phyloP scores from a whole-genome alignment of 2,329 filamentous ascomycete genomes.

The Fusarium longipes region DNA sequence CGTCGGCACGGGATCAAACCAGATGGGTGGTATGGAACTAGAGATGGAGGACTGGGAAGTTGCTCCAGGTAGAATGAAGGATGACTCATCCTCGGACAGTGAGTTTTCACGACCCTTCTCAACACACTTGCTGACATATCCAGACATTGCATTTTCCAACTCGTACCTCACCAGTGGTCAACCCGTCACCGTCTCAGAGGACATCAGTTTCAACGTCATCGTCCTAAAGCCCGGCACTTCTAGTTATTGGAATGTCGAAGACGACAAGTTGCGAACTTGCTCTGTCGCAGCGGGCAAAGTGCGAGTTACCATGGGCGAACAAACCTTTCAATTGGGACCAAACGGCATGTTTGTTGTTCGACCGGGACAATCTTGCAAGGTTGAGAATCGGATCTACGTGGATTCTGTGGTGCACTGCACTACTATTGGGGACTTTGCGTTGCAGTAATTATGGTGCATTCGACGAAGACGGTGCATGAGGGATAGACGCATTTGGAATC shows the following conservation, averaged over 20 bases:
- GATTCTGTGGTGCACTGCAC: conserved; percentile 59
- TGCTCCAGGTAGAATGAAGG: conserved; percentile 56
- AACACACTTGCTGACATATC: background rate
- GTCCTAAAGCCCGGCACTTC: conserved; percentile 54
- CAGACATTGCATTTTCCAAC: conserved; percentile 59
- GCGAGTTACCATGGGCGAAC: conserved; percentile 51
- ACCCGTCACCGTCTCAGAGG: conserved; percentile 52
- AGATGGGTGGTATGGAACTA: conserved; percentile 30
- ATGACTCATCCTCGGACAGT: conserved; percentile 51
- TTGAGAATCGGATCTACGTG: conserved; percentile 58
- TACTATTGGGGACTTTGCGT: conserved; percentile 45
- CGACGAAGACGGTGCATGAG: background rate
- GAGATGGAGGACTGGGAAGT: conserved; percentile 60
- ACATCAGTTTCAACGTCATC: conserved; percentile 56
- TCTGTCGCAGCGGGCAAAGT: conserved; percentile 57
- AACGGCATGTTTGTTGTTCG: conserved; percentile 59
- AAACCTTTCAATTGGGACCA: conserved; percentile 56
- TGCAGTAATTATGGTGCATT: conserved; percentile 13
- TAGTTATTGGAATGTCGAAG: conserved; percentile 47
- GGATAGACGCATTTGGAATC: conserved; percentile 1
- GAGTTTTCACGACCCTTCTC: conserved; percentile 38
- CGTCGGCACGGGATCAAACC: background rate
- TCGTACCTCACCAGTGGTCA: conserved; percentile 54
- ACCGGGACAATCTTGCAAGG: conserved; percentile 52
- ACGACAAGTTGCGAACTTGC: conserved; percentile 52